Evolutionary conservation across 129 eudicot genomes (phyloP).

Genomic region (Pittosporum tobira): DNA sequence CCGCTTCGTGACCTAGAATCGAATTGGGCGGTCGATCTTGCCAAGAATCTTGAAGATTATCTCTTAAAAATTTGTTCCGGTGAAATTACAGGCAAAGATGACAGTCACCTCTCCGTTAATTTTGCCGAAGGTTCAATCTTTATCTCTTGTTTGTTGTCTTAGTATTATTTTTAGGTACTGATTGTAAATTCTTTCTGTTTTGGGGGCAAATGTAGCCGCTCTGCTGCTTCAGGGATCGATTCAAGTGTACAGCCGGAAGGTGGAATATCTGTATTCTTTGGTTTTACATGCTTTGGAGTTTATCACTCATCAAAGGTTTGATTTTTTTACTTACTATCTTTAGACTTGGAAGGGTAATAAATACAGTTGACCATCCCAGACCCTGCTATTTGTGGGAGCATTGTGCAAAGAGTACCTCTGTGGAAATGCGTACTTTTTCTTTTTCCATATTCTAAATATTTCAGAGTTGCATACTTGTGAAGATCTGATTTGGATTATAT

Average conservation of each 20-base stretch:
- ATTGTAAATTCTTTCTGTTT: slow-evolving; percentile 3
- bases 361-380: too few species aligned
- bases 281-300: slow-evolving; percentile 86
- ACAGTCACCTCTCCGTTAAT: slow-evolving; percentile 42
- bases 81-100: slow-evolving; percentile 46
- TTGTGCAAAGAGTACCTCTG: too few species aligned
- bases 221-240: slow-evolving; percentile 82
- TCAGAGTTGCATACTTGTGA: not conserved
- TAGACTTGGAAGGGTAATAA: too few species aligned
- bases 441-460: not conserved
- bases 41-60: slow-evolving; percentile 74
- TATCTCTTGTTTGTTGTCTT: not conserved
- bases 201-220: slow-evolving; percentile 63
- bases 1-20: slow-evolving; percentile 79
- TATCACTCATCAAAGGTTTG: slow-evolving; percentile 71
- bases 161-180: slow-evolving; percentile 7
- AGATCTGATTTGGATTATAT: not conserved
- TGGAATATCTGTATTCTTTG: slow-evolving; percentile 80
- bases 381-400: too few species aligned
- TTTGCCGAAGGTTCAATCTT: slow-evolving; percentile 73
- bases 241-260: slow-evolving; percentile 91
- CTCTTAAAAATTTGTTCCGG: slow-evolving; percentile 90
- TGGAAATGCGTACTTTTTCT: not conserved
- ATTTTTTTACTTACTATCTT: not conserved
- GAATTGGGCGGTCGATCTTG: slow-evolving; percentile 91